A percentile compares a stretch with the other conserved stretches of the same genome.
These are phyloP conservation scores for Malus orientalis DNA, from an alignment of 306 rosid species.

Conservation along the genomic window DNA sequence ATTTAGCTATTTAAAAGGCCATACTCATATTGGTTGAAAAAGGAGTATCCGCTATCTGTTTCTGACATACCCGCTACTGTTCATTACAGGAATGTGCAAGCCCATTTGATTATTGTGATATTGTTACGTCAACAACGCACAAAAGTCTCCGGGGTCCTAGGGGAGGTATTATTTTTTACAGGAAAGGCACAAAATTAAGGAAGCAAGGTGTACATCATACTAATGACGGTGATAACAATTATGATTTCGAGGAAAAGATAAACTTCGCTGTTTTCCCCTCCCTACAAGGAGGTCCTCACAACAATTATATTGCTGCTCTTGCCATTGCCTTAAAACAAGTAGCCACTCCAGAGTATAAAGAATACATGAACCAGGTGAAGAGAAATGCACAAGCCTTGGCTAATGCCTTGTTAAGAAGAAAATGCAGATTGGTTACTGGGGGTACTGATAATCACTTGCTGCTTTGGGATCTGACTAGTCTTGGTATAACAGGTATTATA, in stretches of 20 bases:
- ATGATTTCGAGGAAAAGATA: conserved; percentile 86
- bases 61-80: neutral
- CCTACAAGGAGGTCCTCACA: conserved; percentile 97
- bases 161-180: conserved; percentile 90
- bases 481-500: conserved; percentile 71
- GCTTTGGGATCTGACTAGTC: conserved; percentile 92
- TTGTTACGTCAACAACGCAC: conserved; percentile 95
- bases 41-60: neutral
- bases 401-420: conserved; percentile 66
- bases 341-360: conserved; percentile 74
- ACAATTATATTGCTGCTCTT: conserved; percentile 95
- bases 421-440: conserved; percentile 78
- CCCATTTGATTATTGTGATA: conserved; percentile 92
- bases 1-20: neutral
- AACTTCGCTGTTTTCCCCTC: conserved; percentile 93
- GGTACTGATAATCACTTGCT: conserved; percentile 94
- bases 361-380: conserved; percentile 93
- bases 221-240: conserved; percentile 67
- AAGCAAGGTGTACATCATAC: conserved; percentile 58
- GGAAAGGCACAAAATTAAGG: conserved; percentile 82
- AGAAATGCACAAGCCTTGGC: conserved; percentile 86
- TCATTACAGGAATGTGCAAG: conserved; percentile 61
- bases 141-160: conserved; percentile 99
- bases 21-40: neutral
- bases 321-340: conserved; percentile 92